A percentile compares a stretch with the other conserved stretches of the same genome.
These are phyloP conservation scores for Pontederia crassipes DNA, from an alignment of 176 grass and related monocot genomes.

Conservation along the genomic window DNA sequence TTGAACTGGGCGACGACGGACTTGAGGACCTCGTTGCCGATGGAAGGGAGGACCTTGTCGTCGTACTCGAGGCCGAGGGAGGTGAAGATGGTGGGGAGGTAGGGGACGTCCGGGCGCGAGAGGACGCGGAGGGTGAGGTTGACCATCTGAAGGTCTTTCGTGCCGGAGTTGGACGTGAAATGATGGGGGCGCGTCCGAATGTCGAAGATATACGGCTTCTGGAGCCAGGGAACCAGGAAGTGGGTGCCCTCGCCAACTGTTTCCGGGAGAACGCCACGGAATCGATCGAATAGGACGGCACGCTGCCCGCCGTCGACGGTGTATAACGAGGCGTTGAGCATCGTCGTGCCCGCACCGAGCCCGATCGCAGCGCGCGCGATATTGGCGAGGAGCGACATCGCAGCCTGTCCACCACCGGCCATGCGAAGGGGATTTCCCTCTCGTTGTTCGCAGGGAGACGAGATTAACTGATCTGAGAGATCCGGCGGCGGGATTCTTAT, in stretches of 20 bases:
- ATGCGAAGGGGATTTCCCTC: too few relatives aligned
- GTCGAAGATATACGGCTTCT: constrained; percentile 92
- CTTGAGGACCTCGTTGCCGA: constrained; percentile 96
- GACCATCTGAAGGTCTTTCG: constrained; percentile 96
- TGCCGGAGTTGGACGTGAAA: constrained; percentile 88
- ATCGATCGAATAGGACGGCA: constrained; percentile 87
- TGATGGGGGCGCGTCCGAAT: constrained; percentile 88
- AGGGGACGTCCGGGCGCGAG: constrained; percentile 67
- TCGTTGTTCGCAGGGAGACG: too few relatives aligned
- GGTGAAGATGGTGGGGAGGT: constrained; percentile 94
- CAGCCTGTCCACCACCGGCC: constrained; percentile 49
- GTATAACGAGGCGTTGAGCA: constrained; percentile 59
- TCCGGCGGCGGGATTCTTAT: too few relatives aligned
- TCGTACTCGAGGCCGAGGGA: constrained; percentile 93
- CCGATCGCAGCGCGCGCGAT: constrained; percentile 58
- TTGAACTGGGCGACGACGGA: constrained; percentile 96
- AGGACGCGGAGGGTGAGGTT: constrained; percentile 82
- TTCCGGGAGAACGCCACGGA: constrained; percentile 63
- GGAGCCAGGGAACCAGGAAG: constrained; percentile 82
- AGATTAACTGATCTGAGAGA: too few relatives aligned
- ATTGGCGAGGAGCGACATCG: constrained; percentile 60
- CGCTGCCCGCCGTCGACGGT: constrained; percentile 89
- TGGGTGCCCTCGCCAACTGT: constrained; percentile 83
- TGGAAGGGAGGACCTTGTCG: constrained; percentile 94
- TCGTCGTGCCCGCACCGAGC: constrained; percentile 42